Base-by-base conservation (phyloP, 2,329 filamentous ascomycete species). In the Ophiostoma himal-ulmi region DNA sequence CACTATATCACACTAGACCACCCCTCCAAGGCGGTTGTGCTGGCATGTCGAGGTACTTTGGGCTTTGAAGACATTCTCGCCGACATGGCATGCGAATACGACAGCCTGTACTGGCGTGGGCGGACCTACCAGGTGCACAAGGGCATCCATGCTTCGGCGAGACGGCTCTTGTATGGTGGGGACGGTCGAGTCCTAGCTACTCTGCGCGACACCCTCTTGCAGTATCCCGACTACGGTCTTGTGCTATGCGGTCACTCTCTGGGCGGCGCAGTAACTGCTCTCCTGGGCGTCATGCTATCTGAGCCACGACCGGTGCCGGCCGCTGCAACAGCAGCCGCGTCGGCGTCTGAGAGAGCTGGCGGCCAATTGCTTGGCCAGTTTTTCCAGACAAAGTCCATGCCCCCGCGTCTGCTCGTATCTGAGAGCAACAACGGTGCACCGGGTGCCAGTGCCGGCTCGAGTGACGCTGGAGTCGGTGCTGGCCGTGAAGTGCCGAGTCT, bases 21-120 rank as follows among this genome's bases (percentile, higher is more conserved):
- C 75, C 87, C 89, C 68, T 89, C 89, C 1, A 89, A 88, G 75
- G 89, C 90, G 0, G 87, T 92, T 0, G 89, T 92, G 0, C 80
- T 92, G n/a, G 88, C 89, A 1, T 90, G 90, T 68, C 85, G 90
- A 52, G 90, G 90, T 1, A 92, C 90, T 0, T 81, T 91, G 54
- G 90, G 90, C 0, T 91, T 92, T 72, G 89, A 92, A 75, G 90
- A 92, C 75, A 86, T 92, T 34, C 79, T 92, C 48, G 89, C 89
- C 0, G 90, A 92, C 75, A 86, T 92, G 84, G 89, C 89, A 39
- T 92, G 89, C 77, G 89, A 91, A 66, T 92, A 91, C 73, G 89
- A 91, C 74, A 83, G 88, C 70, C 79, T 91, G 11, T 73, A 81
- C 5, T 89, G 90, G 88, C 83, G 87, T 71, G 88, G 88, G 20